Evolutionary conservation across 139 green algal genomes (phyloP).

Genomic region (Klebsormidium nitens): DNA sequence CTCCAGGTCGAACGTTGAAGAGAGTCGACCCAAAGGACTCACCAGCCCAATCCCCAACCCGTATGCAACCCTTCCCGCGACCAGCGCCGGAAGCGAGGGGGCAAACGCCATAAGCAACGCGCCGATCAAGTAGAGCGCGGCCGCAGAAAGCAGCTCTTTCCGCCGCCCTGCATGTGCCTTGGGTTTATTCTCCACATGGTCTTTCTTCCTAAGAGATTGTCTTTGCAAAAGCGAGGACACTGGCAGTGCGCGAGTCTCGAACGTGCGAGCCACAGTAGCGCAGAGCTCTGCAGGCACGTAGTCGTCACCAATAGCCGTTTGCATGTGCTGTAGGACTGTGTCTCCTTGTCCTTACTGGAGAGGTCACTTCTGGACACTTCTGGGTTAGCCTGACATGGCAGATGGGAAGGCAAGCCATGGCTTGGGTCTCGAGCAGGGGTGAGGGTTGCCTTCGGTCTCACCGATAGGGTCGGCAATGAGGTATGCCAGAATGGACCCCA

Average conservation of each 20-base stretch:
- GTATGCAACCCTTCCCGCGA: constrained; percentile 62
- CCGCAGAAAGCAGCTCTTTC: constrained; percentile 69
- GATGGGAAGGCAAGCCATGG: too few relatives aligned
- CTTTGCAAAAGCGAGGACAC: background rate
- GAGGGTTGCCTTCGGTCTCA: too few relatives aligned
- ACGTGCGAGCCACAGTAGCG: background rate
- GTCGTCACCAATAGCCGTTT: background rate
- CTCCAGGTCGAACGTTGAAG: too few relatives aligned
- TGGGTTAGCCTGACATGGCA: too few relatives aligned
- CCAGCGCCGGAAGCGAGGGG: constrained; percentile 46
- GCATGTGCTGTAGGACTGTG: background rate
- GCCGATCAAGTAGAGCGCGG: constrained; percentile 57
- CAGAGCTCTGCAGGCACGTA: background rate
- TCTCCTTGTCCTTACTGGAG: too few relatives aligned
- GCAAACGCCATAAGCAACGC: constrained; percentile 40
- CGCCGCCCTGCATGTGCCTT: constrained; percentile 47
- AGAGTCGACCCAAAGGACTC: background rate
- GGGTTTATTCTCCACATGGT: background rate
- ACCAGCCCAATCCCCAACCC: constrained; percentile 82
- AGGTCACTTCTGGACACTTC: too few relatives aligned
- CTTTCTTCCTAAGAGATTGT: background rate
- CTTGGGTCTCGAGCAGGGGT: too few relatives aligned
- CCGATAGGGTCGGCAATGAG: constrained; percentile 61
- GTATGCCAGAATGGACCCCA: constrained; percentile 61
- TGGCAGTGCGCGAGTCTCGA: background rate